These are phyloP conservation scores for Westerdykella sp. DNA, from an alignment of 2,329 filamentous ascomycete genomes.

Conservation along the genomic window DNA sequence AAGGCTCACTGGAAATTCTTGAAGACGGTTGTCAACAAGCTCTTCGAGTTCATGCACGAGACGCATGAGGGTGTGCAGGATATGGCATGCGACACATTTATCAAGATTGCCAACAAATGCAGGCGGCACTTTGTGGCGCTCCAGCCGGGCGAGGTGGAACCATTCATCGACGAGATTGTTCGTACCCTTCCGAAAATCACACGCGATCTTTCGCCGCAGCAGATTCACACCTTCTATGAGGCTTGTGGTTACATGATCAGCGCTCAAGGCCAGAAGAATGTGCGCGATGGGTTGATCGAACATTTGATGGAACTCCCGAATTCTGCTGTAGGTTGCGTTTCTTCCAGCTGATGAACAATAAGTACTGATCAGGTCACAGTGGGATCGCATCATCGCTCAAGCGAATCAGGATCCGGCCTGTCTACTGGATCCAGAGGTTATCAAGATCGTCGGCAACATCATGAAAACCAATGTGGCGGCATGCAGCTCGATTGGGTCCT, in stretches of 20 bases:
- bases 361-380: slow-evolving; percentile 40
- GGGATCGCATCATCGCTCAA: slow-evolving; percentile 88
- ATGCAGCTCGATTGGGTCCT: slow-evolving; percentile 89
- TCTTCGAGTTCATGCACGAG: slow-evolving; percentile 99
- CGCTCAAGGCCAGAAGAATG: slow-evolving; percentile 88
- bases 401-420: slow-evolving; percentile 80
- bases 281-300: slow-evolving; percentile 83
- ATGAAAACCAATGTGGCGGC: slow-evolving; percentile 99
- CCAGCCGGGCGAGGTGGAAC: slow-evolving; percentile 87
- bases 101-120: slow-evolving; percentile 98
- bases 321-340: slow-evolving; percentile 50
- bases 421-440: slow-evolving; percentile 86
- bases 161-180: slow-evolving; percentile 98
- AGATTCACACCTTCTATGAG: slow-evolving; percentile 98
- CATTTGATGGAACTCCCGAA: slow-evolving; percentile 95
- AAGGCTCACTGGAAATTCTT: slow-evolving; percentile 99
- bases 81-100: slow-evolving; percentile 99
- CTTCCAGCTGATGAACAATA: background rate
- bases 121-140: slow-evolving; percentile 94
- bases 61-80: slow-evolving; percentile 99
- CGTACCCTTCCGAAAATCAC: slow-evolving; percentile 94
- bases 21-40: slow-evolving; percentile 98
- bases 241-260: slow-evolving; percentile 99
- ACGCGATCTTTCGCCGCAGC: slow-evolving; percentile 87
- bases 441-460: slow-evolving; percentile 98